Evolutionary conservation across 2,329 filamentous ascomycete species (phyloP).

Genomic region (Byssoonygena ceratinophila): DNA sequence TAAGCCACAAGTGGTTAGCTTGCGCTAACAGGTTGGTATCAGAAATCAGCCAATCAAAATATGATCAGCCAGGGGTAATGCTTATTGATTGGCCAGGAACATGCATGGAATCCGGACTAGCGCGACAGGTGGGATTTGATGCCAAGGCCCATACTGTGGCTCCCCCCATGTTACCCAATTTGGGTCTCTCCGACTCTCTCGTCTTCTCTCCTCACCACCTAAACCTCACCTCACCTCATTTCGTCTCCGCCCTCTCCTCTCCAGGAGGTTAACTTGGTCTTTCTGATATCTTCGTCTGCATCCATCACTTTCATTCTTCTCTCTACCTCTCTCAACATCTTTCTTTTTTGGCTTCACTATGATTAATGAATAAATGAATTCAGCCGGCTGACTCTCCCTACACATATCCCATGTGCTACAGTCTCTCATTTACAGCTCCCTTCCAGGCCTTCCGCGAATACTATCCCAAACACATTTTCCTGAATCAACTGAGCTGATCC

Average conservation of each 20-base stretch:
- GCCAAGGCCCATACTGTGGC: background rate
- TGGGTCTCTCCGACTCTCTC: background rate
- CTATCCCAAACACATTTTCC: background rate
- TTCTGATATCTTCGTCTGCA: background rate
- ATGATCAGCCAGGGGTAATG: too few species aligned
- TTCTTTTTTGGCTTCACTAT: background rate
- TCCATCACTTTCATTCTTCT: background rate
- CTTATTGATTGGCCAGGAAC: too few species aligned
- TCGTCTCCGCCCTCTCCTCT: background rate
- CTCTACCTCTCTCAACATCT: background rate
- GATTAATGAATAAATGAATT: background rate
- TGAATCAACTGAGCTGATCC: slow-evolving; percentile 6
- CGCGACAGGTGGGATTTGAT: background rate
- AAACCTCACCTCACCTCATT: background rate
- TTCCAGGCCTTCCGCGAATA: background rate
- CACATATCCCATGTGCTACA: background rate
- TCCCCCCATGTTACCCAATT: background rate
- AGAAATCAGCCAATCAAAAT: too few species aligned
- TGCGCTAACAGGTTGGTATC: too few species aligned
- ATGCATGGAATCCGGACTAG: too few species aligned
- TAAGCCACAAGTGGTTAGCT: too few species aligned
- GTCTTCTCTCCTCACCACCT: background rate
- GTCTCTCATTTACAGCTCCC: background rate
- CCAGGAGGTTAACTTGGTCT: too few species aligned
- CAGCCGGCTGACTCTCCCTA: background rate